A percentile compares a stretch with the other conserved stretches of the same genome.
phyloP scores from a whole-genome alignment of 768 basidiomycete species.

The Boletellus ananiceps region DNA sequence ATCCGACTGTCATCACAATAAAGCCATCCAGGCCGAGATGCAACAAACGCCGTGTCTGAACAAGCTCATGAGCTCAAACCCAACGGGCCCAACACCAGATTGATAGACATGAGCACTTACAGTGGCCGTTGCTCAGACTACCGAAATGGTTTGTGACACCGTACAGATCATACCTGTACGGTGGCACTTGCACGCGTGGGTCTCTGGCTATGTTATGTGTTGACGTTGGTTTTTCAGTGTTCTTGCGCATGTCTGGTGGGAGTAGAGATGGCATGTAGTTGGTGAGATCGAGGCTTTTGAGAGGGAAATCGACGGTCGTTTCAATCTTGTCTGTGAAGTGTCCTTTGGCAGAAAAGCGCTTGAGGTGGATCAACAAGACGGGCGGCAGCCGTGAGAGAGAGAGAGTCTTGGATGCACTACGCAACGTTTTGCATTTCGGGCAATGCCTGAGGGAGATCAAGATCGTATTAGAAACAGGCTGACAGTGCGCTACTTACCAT shows the following conservation, averaged over 20 bases:
- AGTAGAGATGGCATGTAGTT: constrained; percentile 83
- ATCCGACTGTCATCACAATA: constrained; percentile 94
- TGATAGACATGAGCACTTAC: constrained; percentile 44
- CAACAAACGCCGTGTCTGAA: constrained; percentile 88
- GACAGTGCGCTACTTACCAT: constrained; percentile 53
- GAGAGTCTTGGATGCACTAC: constrained; percentile 81
- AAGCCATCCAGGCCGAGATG: constrained; percentile 83
- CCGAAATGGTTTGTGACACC: constrained; percentile 96
- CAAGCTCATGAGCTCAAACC: neutral
- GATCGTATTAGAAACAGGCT: neutral
- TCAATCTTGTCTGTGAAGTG: constrained; percentile 96
- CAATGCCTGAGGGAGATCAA: constrained; percentile 67
- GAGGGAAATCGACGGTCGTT: constrained; percentile 89
- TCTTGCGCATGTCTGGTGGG: constrained; percentile 57
- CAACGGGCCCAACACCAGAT: neutral
- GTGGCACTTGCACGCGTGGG: constrained; percentile 77
- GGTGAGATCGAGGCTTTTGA: constrained; percentile 56
- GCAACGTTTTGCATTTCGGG: constrained; percentile 85
- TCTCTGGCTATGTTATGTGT: constrained; percentile 45
- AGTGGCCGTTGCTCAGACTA: constrained; percentile 91
- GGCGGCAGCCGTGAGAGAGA: constrained; percentile 92
- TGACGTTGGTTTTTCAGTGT: constrained; percentile 36
- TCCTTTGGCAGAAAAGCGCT: constrained; percentile 87
- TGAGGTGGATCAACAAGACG: constrained; percentile 86
- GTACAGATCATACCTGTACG: constrained; percentile 91